phyloP scores from a whole-genome alignment of 129 eudicot species.

The Calendula officinalis region DNA sequence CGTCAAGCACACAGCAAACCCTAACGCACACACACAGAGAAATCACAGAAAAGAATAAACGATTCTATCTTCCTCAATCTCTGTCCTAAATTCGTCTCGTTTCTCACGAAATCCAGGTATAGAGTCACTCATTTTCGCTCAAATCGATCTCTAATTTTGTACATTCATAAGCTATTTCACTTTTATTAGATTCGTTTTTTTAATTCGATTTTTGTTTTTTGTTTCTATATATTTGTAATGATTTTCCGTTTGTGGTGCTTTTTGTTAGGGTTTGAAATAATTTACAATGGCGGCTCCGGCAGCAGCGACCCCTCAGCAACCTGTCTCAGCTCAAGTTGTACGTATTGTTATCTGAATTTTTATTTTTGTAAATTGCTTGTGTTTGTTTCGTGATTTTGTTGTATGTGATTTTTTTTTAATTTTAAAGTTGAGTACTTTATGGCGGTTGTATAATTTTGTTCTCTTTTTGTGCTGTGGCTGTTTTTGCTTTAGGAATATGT shows the following conservation, averaged over 20 bases:
- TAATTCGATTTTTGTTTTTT: neutral
- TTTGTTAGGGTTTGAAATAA: constrained; percentile 27
- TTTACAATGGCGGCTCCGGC: constrained; percentile 49
- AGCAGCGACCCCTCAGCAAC: constrained; percentile 42
- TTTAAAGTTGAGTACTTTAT: no score
- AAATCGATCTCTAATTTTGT: no score
- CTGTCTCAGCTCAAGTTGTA: constrained; percentile 72
- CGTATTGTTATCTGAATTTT: constrained; percentile 16
- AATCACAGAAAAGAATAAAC: constrained; percentile 12
- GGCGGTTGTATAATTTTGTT: no score
- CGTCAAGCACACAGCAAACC: constrained; percentile 32
- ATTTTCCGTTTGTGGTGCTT: constrained; percentile 1
- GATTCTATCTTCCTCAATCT: constrained; percentile 20
- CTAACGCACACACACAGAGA: constrained; percentile 7
- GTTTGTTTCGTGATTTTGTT: no score
- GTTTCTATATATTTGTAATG: constrained; percentile 9
- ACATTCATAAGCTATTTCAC: neutral
- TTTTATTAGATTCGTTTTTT: neutral
- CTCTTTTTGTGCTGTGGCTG: no score
- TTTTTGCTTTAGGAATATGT: no score
- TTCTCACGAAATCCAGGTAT: constrained; percentile 22
- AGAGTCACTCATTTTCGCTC: constrained; percentile 10
- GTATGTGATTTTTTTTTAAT: no score
- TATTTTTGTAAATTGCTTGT: no score
- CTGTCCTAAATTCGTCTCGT: neutral